Conservation (phyloP, 371 early-diverging fungal species). For the Mucor sp. region DNA sequence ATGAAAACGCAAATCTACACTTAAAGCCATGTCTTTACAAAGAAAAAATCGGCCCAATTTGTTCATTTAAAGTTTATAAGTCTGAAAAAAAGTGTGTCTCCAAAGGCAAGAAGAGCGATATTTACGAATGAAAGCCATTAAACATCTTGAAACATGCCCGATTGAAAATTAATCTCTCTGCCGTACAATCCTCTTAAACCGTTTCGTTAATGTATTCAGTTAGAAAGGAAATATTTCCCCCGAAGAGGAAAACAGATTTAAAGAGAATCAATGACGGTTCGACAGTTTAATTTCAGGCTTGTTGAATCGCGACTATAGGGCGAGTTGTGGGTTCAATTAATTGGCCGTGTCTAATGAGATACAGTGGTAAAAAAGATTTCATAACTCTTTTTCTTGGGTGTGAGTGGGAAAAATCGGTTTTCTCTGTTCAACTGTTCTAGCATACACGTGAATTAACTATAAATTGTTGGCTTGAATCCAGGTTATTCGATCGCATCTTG, state of each 20-base stretch:
- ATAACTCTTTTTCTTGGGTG: not conserved
- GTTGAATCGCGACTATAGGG: not conserved
- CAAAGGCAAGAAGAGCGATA: conserved; percentile 9
- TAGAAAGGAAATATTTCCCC: conserved; percentile 26
- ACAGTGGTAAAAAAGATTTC: not conserved
- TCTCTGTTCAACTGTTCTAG: not conserved
- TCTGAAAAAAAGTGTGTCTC: not conserved
- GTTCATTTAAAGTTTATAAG: not conserved
- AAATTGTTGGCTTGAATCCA: not conserved
- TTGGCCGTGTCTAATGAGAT: not conserved
- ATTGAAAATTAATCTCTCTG: conserved; percentile 24
- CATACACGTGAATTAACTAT: not conserved
- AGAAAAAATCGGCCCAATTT: not conserved
- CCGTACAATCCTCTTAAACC: conserved; percentile 29
- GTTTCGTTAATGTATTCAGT: conserved; percentile 12
- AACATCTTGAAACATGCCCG: conserved; percentile 13
- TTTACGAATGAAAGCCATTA: not conserved
- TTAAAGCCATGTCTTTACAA: not conserved
- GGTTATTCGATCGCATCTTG: not conserved
- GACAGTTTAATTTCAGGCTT: not conserved
- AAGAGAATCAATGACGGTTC: not conserved
- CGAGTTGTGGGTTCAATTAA: conserved; percentile 9
- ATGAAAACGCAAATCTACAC: not conserved
- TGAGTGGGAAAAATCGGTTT: not conserved
- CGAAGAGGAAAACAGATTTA: conserved; percentile 19